Evolutionary conservation across 371 early-diverging fungal species (phyloP).

Genomic region (Saksenaea vasiformis): DNA sequence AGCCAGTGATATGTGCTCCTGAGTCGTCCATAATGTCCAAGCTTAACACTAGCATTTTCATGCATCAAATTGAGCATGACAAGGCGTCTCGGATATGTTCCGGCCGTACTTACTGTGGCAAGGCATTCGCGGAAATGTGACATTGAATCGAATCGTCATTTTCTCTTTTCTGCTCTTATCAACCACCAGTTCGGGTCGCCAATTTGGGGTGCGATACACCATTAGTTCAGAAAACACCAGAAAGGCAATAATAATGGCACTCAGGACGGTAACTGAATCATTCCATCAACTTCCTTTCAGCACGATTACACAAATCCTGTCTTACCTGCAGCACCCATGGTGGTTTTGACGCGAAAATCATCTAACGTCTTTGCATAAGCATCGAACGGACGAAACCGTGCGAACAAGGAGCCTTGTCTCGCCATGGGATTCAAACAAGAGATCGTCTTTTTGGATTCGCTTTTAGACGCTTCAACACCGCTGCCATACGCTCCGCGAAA

Average conservation of each 20-base stretch:
- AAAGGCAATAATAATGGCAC: constrained; percentile 70
- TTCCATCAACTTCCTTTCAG: not conserved
- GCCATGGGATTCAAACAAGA: constrained; percentile 18
- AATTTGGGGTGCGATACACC: constrained; percentile 71
- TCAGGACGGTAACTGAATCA: constrained; percentile 75
- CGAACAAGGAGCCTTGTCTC: constrained; percentile 41
- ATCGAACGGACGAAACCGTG: constrained; percentile 74
- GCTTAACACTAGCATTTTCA: constrained; percentile 61
- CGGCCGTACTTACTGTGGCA: constrained; percentile 73
- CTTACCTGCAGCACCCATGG: constrained; percentile 81
- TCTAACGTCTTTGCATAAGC: constrained; percentile 97
- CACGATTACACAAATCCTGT: not conserved
- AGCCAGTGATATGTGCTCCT: constrained; percentile 85
- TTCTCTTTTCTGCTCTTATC: constrained; percentile 87
- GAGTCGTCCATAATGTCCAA: constrained; percentile 95
- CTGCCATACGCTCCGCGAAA: no score
- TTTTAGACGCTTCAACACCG: no score
- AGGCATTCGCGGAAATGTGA: constrained; percentile 90
- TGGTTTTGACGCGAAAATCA: constrained; percentile 91
- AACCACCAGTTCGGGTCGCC: constrained; percentile 80
- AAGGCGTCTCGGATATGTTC: not conserved
- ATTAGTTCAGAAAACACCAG: constrained; percentile 81
- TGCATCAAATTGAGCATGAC: not conserved
- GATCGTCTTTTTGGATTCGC: no score
- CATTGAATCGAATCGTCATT: constrained; percentile 86